Percentiles rank a stretch among this genome's conserved stretches.
Evolutionary conservation across 345 rosid genomes (phyloP).

Genomic region (Eucalyptus sp.): DNA sequence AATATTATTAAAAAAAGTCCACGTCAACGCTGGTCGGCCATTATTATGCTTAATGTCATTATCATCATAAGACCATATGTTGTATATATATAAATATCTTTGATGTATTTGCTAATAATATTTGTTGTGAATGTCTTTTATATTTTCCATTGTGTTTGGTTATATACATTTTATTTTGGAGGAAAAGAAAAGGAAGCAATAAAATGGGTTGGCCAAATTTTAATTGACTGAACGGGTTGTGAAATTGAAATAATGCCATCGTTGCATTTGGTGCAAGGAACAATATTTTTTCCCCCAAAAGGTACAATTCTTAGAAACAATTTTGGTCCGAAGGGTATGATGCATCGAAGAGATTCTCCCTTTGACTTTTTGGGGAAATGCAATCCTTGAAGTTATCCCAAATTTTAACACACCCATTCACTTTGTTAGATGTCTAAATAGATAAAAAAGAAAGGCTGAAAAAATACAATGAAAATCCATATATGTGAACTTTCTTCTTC

Average conservation of each 20-base stretch:
- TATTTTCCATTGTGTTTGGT: not conserved
- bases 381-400: not conserved
- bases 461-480: not conserved
- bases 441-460: not conserved
- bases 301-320: not conserved
- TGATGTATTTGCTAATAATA: not conserved
- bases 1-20: too few relatives aligned
- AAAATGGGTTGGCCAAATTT: not conserved
- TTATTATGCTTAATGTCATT: not conserved
- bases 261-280: not conserved
- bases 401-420: not conserved
- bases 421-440: not conserved
- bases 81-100: not conserved
- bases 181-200: not conserved
- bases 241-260: not conserved
- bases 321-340: not conserved
- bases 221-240: not conserved
- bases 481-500: not conserved
- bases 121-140: not conserved
- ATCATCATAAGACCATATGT: not conserved
- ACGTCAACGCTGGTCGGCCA: rapidly evolving
- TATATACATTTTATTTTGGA: not conserved
- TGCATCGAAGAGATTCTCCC: not conserved
- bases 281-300: not conserved
- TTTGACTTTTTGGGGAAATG: not conserved